Evolutionary conservation across 345 rosid genomes (phyloP), one percentile per base, ranked within the genome.

Genomic region (Citrus unshiu): DNA sequence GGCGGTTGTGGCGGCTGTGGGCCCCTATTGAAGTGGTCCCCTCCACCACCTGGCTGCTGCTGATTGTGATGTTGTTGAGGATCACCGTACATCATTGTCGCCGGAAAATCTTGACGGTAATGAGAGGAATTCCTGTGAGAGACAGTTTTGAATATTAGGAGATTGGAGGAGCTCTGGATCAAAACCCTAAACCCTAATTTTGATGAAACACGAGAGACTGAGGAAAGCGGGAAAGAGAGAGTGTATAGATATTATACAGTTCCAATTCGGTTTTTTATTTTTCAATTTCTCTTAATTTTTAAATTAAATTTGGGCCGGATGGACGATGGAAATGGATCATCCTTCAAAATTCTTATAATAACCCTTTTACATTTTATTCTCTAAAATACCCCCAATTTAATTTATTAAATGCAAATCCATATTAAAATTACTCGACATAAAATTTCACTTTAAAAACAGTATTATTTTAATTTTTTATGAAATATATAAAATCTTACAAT

Each of bases 61-160:
- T 76, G 83, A 13, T 77, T 83, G 84, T 84, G 83, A 32, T 88
- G 93, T 22, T 85, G 91, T 24, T 87, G 92, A 49, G 89, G 92
- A 81, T 91, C 94, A 25, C 90, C 91, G 86, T 92, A 92, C 96
- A 91, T 93, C 82, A 81, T 87, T 75, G 65, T 80, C 35, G 35
- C 40, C 12, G 61, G 25, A 49, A 34, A 40, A 25, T 29, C 35
- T 35, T 40, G 7, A 58, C 74, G 7, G 56, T 25, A 68, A 71
- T 65, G 68, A 25, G 27, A 22, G 62, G 10, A 73, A 69, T 51
- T 34, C 29, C 30, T 22, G 25, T 46, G 57, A 39, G 43, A 60
- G n/a, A 58, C 37, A 35, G n/a, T 14, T 32, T 40, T 21, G 34
- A 25, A 10, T 39, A n/a, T 10, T 56, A 43, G 9, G 18, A 21